These are phyloP conservation scores for Angomonas deanei DNA, from an alignment of 208 protist genomes.

Conservation along the genomic window DNA sequence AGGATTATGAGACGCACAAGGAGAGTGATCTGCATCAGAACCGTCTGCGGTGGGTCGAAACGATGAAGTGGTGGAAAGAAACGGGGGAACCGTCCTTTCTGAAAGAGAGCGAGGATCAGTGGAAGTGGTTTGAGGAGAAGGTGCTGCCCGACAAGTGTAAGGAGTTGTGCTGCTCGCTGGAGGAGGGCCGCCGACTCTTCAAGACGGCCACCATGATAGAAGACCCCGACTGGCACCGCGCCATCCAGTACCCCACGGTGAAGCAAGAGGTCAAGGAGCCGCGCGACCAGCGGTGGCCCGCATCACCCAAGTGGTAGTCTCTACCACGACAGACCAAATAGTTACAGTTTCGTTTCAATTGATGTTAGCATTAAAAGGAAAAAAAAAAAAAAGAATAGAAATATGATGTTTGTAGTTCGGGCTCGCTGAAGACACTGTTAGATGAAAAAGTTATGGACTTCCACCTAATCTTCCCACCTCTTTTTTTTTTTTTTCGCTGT, in stretches of 20 bases:
- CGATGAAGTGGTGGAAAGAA: constrained; percentile 77
- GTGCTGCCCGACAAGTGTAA: constrained; percentile 62
- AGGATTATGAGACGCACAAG: constrained; percentile 89
- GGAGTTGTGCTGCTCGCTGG: constrained; percentile 47
- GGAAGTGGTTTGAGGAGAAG: constrained; percentile 66
- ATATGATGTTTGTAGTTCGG: not conserved
- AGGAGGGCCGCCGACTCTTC: constrained; percentile 43
- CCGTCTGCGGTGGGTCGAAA: constrained; percentile 82
- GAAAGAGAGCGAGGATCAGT: constrained; percentile 38
- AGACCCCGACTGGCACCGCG: constrained; percentile 57
- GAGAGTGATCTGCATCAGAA: constrained; percentile 85
- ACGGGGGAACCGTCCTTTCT: constrained; percentile 65
- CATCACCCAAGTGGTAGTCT: constrained; percentile 84
- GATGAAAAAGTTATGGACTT: too few relatives aligned
- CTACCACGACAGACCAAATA: too few relatives aligned
- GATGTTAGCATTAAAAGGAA: not conserved
- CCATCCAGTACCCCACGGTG: constrained; percentile 55
- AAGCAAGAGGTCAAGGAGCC: constrained; percentile 77
- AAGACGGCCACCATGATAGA: constrained; percentile 58
- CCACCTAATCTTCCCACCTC: not conserved
- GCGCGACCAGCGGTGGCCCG: constrained; percentile 83
- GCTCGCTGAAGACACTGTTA: too few relatives aligned
- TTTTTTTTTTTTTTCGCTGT: constrained; percentile 13
- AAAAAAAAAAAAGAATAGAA: too few relatives aligned
- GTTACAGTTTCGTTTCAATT: not conserved